These are phyloP conservation scores for Pseudogymnoascus sp. DNA, from an alignment of 2,329 filamentous ascomycete genomes.

Conservation along the genomic window DNA sequence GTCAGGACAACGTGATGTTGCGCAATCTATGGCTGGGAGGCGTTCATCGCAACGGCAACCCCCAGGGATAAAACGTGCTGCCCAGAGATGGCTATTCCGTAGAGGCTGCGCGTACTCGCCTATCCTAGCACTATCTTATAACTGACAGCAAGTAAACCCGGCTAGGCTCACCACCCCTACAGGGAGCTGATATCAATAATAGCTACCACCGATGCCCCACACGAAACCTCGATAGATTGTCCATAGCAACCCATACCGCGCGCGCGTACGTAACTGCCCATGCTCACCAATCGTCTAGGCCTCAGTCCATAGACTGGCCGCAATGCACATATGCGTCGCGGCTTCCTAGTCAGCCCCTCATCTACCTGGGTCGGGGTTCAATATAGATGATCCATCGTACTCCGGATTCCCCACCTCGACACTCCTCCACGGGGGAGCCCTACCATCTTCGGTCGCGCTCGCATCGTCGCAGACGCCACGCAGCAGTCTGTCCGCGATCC, in stretches of 20 bases:
- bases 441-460: slow-evolving; percentile 6
- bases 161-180: not conserved
- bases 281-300: not conserved
- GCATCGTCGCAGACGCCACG: not conserved
- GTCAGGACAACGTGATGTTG: not conserved
- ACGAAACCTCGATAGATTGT: slow-evolving; percentile 5
- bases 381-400: not conserved
- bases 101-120: not conserved
- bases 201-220: not conserved
- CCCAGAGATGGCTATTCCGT: not conserved
- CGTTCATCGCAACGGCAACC: not conserved
- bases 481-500: not conserved
- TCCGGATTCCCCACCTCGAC: slow-evolving; percentile 1
- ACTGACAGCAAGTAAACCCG: not conserved
- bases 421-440: not conserved
- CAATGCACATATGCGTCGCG: not conserved
- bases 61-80: slow-evolving; percentile 5
- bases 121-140: not conserved
- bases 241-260: not conserved
- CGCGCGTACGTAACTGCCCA: slow-evolving; percentile 1
- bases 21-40: not conserved
- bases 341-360: not conserved
- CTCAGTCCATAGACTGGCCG: not conserved
- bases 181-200: slow-evolving; percentile 5
- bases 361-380: not conserved